Base-by-base conservation (phyloP, 495 filamentous ascomycete genomes). In the Jackrogersella multiformis region DNA sequence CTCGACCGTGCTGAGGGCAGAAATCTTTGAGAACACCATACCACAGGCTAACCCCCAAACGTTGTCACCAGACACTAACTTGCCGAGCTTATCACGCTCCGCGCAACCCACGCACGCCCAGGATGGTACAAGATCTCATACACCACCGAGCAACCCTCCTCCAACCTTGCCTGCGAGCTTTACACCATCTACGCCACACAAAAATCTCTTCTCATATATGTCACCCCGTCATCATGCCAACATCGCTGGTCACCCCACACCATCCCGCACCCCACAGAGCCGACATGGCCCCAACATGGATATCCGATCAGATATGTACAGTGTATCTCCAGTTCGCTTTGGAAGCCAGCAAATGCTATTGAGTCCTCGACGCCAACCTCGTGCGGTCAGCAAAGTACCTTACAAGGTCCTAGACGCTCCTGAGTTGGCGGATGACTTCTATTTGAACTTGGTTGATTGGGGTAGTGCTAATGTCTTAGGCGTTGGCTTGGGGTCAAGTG, bases 351-450 rank as follows among this genome's bases (percentile, higher is more conserved):
- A 90, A 34, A 93, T 98, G 83, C 86, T 99, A 2, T 83, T 97
- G 38, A 94, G 89, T 24, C 95, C 94, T 1, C 84, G 93, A 66
- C 93, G 96, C 73, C 88, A 93, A 62, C 91, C 93, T 1, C 85
- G 95, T 61, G 89, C 92, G 7, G 92, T 99, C 20, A 92, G 90
- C 75, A 98, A 98, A 76, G 94, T 97, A 0, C 95, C 95, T 0
- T 98, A 93, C 81, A 99, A 98, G 76, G 95, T 99, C 5, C 82
- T 99, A 3, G 95, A 99, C 82, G 95, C 96, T 0, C 95, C 95
- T 12, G 95, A 98, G 64, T 77, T 99, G 13, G 93, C 93, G 24
- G 95, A 99, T 69, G 96, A 99, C 75, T 99, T 97, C 76, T 99
- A 99, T 70, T 80, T 99, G 28, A 99, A 99, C 69, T 78, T 99